A percentile compares a stretch with the other conserved stretches of the same genome.
phyloP scores from a whole-genome alignment of 1,284 basidiomycete species.

The Pascua sp. region DNA sequence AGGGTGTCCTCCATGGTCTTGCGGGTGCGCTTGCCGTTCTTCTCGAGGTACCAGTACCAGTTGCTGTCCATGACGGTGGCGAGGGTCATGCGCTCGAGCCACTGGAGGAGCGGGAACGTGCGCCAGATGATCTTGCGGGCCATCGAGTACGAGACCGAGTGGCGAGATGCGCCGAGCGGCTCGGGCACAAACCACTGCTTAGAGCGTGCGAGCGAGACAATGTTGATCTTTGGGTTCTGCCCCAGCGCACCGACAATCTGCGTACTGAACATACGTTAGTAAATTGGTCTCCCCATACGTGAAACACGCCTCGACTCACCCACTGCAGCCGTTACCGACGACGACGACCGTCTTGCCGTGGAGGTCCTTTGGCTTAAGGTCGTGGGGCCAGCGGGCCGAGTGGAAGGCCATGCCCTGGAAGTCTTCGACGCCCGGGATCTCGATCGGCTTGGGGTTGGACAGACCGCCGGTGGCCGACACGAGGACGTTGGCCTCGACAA shows the following conservation, averaged over 20 bases:
- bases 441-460: constrained; percentile 14
- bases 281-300: no score
- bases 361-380: constrained; percentile 15
- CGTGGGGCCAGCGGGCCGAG: constrained; percentile 26
- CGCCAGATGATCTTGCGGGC: constrained; percentile 2
- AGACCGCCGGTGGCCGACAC: constrained; percentile 17
- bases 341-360: constrained; percentile 18
- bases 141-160: constrained; percentile 9
- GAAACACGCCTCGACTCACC: no score
- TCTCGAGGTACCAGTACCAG: constrained; percentile 14
- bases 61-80: constrained; percentile 8
- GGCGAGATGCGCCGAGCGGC: constrained; percentile 2
- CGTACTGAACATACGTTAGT: no score
- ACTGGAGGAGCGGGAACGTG: constrained; percentile 13
- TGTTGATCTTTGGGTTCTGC: constrained; percentile 17
- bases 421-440: constrained; percentile 16
- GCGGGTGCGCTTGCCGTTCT: constrained; percentile 13
- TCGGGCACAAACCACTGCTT: constrained; percentile 20
- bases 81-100: constrained; percentile 11
- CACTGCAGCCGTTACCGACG: constrained; percentile 21
- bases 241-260: constrained; percentile 20
- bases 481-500: constrained; percentile 12
- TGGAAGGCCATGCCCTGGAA: constrained; percentile 29
- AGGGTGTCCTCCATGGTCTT: constrained; percentile 11
- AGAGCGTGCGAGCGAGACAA: constrained; percentile 17